Base-by-base conservation (phyloP, 176 grass and related monocot genomes). In the Bonia amplexicaulis region DNA sequence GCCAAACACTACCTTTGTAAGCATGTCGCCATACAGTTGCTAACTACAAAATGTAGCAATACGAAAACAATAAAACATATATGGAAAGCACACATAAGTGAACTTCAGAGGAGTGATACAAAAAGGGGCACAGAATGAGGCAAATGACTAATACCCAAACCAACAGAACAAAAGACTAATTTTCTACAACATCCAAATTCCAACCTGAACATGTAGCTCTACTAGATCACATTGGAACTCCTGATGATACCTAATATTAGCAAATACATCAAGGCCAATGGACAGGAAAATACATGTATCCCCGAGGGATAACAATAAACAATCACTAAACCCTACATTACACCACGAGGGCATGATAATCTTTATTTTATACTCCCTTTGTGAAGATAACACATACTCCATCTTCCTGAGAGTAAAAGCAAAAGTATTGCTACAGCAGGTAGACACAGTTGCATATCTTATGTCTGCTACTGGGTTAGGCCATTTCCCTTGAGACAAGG, bases 1-100 rank as follows among this genome's bases (percentile, higher is more conserved):
- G 86, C 96, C 91, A 99, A 31, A 74, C 66, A 87, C 85, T 88
- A 86, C 91, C 96, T 92, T 85, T 99, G 79, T 86, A 81, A 88
- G 88, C 88, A 80, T 99, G 90, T 70, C 88, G 90, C 96, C 96
- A 99, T 92, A 99, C 87, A 77, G 90, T 92, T 84, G 91, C 89
- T 91, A 99, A 66, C 96, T 99, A 94, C 76, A 95, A 85, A 81
- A 93, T 72, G 63, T 60, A 82, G 64, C 37, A 91, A 72, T 33
- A 69, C 69, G 73, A 88, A 37, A 81, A 74, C 22, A 73, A 53
- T 47, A 20, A 40, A 79, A 51, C 46, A 84, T 46, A 46, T 3
- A 39, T 31, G 8, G 7, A 76, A 68, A 75, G 52, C 9, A 13
- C 71, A 19, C 20, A 69, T 19, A 39, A 61, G 35, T 37, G 25